Percentiles rank a stretch among this genome's conserved stretches.
Conservation (phyloP, 768 basidiomycete genomes). For the Rhodotorula babjevae region DNA sequence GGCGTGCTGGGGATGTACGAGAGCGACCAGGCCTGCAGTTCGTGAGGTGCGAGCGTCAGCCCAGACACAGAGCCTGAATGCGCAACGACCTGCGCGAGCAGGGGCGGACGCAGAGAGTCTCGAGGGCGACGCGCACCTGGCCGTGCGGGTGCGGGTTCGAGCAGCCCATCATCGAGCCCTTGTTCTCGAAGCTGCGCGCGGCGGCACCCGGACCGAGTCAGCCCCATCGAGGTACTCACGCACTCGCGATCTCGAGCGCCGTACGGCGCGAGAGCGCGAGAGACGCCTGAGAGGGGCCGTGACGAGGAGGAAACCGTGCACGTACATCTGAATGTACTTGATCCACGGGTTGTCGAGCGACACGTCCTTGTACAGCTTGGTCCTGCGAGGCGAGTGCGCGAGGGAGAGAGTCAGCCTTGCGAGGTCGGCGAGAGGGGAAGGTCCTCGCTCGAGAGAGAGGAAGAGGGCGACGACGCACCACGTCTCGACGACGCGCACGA, state of each 20-base stretch:
- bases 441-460: constrained; percentile 49
- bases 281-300: too few relatives aligned
- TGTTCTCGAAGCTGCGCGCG: constrained; percentile 59
- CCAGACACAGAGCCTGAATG: too few relatives aligned
- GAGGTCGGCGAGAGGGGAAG: too few relatives aligned
- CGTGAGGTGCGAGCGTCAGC: not conserved
- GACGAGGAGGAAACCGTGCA: not conserved
- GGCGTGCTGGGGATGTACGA: constrained; percentile 68
- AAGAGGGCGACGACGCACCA: too few relatives aligned
- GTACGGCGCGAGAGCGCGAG: too few relatives aligned
- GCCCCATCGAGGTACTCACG: too few relatives aligned
- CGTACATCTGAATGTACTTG: constrained; percentile 43
- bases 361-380: constrained; percentile 39
- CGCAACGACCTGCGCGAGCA: too few relatives aligned
- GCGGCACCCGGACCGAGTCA: too few relatives aligned
- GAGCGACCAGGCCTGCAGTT: constrained; percentile 49
- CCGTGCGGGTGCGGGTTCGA: constrained; percentile 92
- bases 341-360: constrained; percentile 40
- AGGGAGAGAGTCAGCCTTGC: too few relatives aligned
- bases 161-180: constrained; percentile 91
- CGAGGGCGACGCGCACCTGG: too few relatives aligned
- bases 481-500: constrained; percentile 62
- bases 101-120: too few relatives aligned
- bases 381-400: constrained; percentile 30
- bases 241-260: too few relatives aligned